Evolutionary conservation across 805 yeast species (phyloP).

Genomic region (Komagataella ulmi): DNA sequence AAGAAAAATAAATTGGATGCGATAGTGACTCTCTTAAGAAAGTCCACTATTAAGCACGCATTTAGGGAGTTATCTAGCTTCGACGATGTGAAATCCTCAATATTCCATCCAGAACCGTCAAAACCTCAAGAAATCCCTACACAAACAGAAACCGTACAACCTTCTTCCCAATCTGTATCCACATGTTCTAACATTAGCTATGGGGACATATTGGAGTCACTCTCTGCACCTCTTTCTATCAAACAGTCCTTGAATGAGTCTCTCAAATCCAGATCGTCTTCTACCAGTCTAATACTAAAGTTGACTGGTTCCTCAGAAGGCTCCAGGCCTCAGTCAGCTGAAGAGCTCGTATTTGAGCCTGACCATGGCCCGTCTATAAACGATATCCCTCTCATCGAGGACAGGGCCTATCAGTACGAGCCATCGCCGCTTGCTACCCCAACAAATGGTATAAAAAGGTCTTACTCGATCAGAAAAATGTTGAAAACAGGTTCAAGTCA

Average conservation of each 20-base stretch:
- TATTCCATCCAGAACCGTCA: neutral
- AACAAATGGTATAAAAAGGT: neutral
- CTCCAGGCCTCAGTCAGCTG: neutral
- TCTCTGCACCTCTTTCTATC: neutral
- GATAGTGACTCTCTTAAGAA: neutral
- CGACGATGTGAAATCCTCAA: neutral
- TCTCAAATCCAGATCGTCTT: neutral
- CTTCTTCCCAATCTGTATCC: neutral
- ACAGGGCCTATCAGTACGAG: neutral
- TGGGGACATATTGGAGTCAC: neutral
- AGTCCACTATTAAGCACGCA: neutral
- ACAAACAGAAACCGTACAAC: neutral
- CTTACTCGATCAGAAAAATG: neutral
- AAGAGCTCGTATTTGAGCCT: neutral
- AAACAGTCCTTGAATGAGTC: neutral
- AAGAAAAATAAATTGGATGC: neutral
- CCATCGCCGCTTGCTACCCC: neutral
- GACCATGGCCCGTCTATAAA: neutral
- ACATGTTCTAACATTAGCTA: neutral
- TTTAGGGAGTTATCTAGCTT: neutral
- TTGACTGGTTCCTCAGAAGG: neutral
- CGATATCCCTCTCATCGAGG: neutral
- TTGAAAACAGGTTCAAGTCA: neutral
- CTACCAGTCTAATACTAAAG: neutral
- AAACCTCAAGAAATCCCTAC: neutral